Evolutionary conservation across 495 filamentous ascomycete species (phyloP), one percentile per base, ranked within the genome.

Genomic region (Penicillium paxilli): DNA sequence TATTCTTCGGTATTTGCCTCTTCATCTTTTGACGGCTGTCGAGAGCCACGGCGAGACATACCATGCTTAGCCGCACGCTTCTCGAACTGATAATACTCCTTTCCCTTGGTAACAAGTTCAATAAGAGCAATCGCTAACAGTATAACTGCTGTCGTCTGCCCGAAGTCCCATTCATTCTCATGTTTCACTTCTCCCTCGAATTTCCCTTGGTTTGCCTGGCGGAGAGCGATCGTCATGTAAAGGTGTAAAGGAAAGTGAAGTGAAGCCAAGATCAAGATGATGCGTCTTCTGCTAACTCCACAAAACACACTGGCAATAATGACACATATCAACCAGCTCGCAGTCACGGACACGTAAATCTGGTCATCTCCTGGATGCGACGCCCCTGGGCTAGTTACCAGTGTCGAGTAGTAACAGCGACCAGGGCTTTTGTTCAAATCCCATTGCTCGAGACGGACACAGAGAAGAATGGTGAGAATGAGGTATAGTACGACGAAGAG

Each of bases 81-180:
- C 41, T 69, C 66, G 48, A 69, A 72, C 5, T 63, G 55, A n/a
- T 60, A 28, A 40, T 65, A 72, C 49, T 58, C 53, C n/a, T 59
- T 51, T 24, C 49, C 55, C 33, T 71, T 67, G 7, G 44, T 33
- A 5, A 67, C 5, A 4, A 68, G 51, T 40, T 73, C 61, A 1
- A 53, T 28, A 20, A 67, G n/a, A 7, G 70, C 59, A 52, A 68
- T 45, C 0, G 22, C 61, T 10, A 73, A 62, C 21, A 73, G 52
- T 14, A 73, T 30, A 8, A 60, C 62, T 3, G 68, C 68, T 12
- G 66, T 71, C 4, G 70, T 73, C 58, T 73, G 70, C 2, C 70
- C 70, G 45, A 73, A 71, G 41, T 73, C 68, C 68, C 70, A 71
- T 1, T 52, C 51, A 50, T 70, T 68, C 58, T 73, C 70, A 19